Conservation (phyloP, 768 basidiomycete genomes). For the Neoboletus magnificus region DNA sequence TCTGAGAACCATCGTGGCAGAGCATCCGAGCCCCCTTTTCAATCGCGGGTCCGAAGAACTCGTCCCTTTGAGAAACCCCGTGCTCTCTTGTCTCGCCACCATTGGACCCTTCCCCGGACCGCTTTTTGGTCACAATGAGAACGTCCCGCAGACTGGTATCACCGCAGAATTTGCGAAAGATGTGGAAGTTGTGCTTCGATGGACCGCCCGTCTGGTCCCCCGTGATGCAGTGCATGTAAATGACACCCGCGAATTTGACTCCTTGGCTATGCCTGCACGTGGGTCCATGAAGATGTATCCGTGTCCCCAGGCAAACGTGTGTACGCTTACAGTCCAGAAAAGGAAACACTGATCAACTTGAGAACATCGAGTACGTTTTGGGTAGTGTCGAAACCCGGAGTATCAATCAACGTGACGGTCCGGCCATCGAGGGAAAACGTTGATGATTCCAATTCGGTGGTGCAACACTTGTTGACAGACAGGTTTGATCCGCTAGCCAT, state of each 20-base stretch:
- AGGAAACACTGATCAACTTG: constrained; percentile 40
- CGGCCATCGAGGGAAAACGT: constrained; percentile 43
- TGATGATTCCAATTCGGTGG: constrained; percentile 38
- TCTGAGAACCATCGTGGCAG: constrained; percentile 38
- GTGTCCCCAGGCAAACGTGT: neutral
- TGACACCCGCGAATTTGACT: constrained; percentile 42
- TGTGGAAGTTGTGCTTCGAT: constrained; percentile 42
- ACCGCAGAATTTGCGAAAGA: constrained; percentile 51
- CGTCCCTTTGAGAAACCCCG: constrained; percentile 33
- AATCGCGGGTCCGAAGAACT: constrained; percentile 46
- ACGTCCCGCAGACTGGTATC: constrained; percentile 44
- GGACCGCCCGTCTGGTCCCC: constrained; percentile 44
- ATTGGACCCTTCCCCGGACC: constrained; percentile 33
- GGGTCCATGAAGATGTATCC: neutral
- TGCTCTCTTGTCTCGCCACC: constrained; percentile 35
- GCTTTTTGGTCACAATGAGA: constrained; percentile 47
- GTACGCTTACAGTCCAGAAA: constrained; percentile 19
- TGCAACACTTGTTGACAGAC: constrained; percentile 41
- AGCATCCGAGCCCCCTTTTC: constrained; percentile 43
- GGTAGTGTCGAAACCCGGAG: constrained; percentile 54
- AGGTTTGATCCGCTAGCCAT: constrained; percentile 45
- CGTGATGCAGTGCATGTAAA: constrained; percentile 48
- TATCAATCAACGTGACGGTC: constrained; percentile 49
- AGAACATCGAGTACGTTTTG: constrained; percentile 45
- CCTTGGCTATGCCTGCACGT: constrained; percentile 21